Evolutionary conservation across 495 filamentous ascomycete species (phyloP).

Genomic region (Schizothecium vesticola): DNA sequence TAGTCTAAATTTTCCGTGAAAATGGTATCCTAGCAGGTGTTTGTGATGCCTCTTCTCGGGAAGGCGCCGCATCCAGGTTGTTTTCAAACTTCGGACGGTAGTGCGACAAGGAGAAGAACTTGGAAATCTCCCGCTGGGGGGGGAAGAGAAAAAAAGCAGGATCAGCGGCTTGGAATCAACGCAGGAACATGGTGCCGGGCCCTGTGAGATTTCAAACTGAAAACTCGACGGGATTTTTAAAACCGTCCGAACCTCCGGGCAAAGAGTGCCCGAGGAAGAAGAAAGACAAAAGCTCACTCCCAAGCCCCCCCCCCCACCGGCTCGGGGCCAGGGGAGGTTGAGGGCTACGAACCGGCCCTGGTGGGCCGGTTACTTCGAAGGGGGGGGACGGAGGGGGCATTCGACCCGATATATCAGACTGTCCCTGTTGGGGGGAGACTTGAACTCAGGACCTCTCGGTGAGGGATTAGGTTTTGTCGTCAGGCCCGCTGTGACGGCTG

Average conservation of each 20-base stretch:
- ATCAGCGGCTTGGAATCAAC: background rate
- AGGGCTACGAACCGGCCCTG: background rate
- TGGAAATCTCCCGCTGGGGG: too few species aligned
- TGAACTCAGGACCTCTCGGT: background rate
- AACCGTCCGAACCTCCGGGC: background rate
- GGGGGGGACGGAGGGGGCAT: background rate
- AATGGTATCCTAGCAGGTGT: too few species aligned
- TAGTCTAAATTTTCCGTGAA: too few species aligned
- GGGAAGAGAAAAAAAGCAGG: background rate
- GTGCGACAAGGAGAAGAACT: too few species aligned
- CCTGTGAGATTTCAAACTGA: background rate
- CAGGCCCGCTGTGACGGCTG: background rate
- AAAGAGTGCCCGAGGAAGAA: background rate
- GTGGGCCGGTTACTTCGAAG: background rate
- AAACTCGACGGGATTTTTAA: background rate
- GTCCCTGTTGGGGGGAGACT: background rate
- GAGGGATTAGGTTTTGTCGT: background rate
- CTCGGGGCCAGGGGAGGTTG: background rate
- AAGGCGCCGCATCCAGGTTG: too few species aligned
- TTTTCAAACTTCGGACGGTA: too few species aligned
- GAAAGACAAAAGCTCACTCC: background rate
- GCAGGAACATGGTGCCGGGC: background rate
- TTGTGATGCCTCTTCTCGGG: too few species aligned
- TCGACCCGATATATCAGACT: background rate
- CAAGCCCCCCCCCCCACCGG: background rate